Evolutionary conservation across 805 yeast genomes (phyloP).

Genomic region (Ogataea neopini): DNA sequence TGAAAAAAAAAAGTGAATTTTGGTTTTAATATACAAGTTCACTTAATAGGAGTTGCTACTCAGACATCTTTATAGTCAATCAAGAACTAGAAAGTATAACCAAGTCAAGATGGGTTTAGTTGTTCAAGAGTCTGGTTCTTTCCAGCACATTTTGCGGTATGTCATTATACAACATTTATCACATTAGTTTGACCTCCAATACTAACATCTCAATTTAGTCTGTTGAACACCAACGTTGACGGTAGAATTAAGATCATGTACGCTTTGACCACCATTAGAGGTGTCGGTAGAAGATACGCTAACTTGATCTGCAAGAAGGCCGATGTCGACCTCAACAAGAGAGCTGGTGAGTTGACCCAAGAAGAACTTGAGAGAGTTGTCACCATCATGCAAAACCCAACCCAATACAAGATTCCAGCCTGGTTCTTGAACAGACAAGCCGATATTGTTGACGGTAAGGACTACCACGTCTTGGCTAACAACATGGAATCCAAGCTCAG

Average conservation of each 20-base stretch:
- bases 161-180: constrained; percentile 36
- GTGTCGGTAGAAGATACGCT: constrained; percentile 99
- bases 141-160: constrained; percentile 99
- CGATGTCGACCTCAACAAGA: constrained; percentile 95
- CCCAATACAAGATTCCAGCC: constrained; percentile 98
- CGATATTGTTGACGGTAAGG: constrained; percentile 98
- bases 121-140: constrained; percentile 98
- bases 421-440: constrained; percentile 99
- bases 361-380: constrained; percentile 99
- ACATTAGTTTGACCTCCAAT: constrained; percentile 21
- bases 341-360: constrained; percentile 99
- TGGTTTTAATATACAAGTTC: neutral
- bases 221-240: constrained; percentile 99
- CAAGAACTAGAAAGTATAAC: constrained; percentile 10
- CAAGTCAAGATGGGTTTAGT: constrained; percentile 45
- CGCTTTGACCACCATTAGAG: constrained; percentile 99
- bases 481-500: constrained; percentile 98
- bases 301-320: constrained; percentile 99
- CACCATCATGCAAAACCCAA: constrained; percentile 99
- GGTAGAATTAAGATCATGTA: constrained; percentile 99
- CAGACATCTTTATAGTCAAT: constrained; percentile 10
- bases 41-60: constrained; percentile 4
- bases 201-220: constrained; percentile 59
- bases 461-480: constrained; percentile 98
- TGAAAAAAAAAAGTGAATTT: constrained; percentile 17